Evolutionary conservation across 1,139 yeast genomes (phyloP), one percentile per base, ranked within the genome.

Genomic region (Arxiozyma slooffiae): DNA sequence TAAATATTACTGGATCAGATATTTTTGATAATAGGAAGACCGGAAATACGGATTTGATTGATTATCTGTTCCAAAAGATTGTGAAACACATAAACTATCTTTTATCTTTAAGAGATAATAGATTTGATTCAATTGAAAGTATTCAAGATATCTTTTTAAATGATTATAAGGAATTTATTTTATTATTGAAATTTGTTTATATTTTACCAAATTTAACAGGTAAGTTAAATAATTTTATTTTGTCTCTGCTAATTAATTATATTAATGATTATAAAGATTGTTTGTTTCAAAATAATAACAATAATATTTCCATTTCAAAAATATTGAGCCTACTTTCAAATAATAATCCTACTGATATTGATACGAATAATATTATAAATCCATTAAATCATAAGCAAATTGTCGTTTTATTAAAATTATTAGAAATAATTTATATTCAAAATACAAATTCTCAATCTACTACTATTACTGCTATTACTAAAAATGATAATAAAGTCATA

Each of bases 401-500:
- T 16, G n/a, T 43, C n/a, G 20, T 41, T 8, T 22, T 49, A 16
- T 22, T 46, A 41, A 18, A 26, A 20, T 14, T 49, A 30, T 38
- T 49, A 22, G 48, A 41, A 38, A 26, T n/a, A 7, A 39, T 49
- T 18, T 45, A n/a, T 20, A 38, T 34, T 30, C 39, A 30, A 7
- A 16, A 21, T 17, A 18, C 17, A 11, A 17, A 45, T 7, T 11
- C 36, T 11, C 36, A 1, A 14, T 11, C 11, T 30, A 2, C 4
- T 7, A 30, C 36, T 30, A 30, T 7, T 6, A 39, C 20, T 8
- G 4, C n/a, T 14, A 16, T n/a, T n/a, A n/a, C n/a, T n/a, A n/a
- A n/a, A n/a, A n/a, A n/a, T n/a, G n/a, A 39, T 18, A 14, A 21
- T 23, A 18, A n/a, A 17, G 16, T 36, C 14, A 36, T 18, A n/a